Base-by-base conservation (phyloP, 192 early-diverging fungal genomes). In the Podila minutissima region DNA sequence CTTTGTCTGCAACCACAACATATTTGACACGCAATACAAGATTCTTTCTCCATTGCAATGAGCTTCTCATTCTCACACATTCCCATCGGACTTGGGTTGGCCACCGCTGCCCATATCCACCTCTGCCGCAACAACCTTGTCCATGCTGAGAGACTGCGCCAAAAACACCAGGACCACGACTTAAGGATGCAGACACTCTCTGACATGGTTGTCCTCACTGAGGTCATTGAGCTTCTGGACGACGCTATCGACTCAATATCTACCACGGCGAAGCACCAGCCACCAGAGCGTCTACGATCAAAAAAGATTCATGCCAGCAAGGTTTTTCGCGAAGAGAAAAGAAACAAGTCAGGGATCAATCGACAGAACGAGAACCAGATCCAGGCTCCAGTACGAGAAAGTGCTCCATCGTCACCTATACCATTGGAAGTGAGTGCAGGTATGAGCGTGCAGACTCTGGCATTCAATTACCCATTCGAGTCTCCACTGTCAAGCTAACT, bases 1-100 rank as follows among this genome's bases (percentile, higher is more conserved):
- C 41, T 46, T 46, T 4, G 41, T 15, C 15, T 17, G 15, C 41
- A 46, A 46, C 9, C 35, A 46, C 41, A 46, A 1, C 53, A 26
- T 55, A 24, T 22, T 17, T 6, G n/a, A 55, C 22, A 24, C 53
- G 22, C 53, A 11, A 26, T 22, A 26, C 53, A 7, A 24, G 1
- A 55, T 24, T 10, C n/a, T 3, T 24, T 10, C 53, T 10, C n/a
- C 20, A 55, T 24, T 26, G 22, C 22, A 55, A 55, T 55, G 53
- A 55, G 53, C 24, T 55, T 55, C 53, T 55, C 53, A n/a, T 26
- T 55, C 53, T 55, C 53, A 24, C 53, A 55, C 24, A 61, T 74
- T 7, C 41, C 72, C 17, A 9, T 74, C 1, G 65, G 72, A n/a
- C 59, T 74, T 32, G 72, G 72, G 15, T 59, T 74, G 5, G 46